Evolutionary conservation across 805 yeast species (phyloP).

Genomic region (Spathaspora girioi): DNA sequence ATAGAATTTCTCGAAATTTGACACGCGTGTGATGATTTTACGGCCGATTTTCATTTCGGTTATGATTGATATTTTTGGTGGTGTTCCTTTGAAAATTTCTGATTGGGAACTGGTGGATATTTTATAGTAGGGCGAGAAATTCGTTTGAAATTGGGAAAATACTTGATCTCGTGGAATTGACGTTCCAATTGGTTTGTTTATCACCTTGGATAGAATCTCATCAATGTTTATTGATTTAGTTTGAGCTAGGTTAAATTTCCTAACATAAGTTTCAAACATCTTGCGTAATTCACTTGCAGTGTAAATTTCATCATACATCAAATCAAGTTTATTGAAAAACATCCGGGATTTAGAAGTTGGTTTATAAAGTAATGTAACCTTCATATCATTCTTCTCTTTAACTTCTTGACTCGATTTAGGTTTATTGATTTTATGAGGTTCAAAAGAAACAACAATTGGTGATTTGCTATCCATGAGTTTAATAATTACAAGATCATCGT

Average conservation of each 20-base stretch:
- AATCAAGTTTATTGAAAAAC: constrained; percentile 43
- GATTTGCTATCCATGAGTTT: constrained; percentile 43
- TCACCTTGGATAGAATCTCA: constrained; percentile 35
- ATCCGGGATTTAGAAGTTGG: constrained; percentile 49
- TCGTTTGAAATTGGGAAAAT: constrained; percentile 39
- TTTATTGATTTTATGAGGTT: constrained; percentile 43
- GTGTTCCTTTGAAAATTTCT: constrained; percentile 54
- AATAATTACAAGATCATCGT: constrained; percentile 67
- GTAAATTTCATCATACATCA: constrained; percentile 41
- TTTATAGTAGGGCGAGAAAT: constrained; percentile 48
- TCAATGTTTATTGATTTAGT: constrained; percentile 57
- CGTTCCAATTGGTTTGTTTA: not conserved
- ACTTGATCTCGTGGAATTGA: constrained; percentile 40
- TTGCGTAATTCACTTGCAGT: constrained; percentile 51
- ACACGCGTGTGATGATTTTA: constrained; percentile 70
- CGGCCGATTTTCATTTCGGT: constrained; percentile 80
- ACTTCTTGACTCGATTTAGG: constrained; percentile 19
- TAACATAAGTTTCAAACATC: constrained; percentile 55
- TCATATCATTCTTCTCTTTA: constrained; percentile 15
- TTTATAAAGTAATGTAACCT: constrained; percentile 46
- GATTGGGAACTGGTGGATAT: constrained; percentile 41
- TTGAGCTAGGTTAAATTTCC: constrained; percentile 46
- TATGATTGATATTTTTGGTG: constrained; percentile 62
- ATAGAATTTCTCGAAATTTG: constrained; percentile 63
- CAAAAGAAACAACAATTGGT: constrained; percentile 55